Percentiles rank a stretch among this genome's conserved stretches.
phyloP scores from a whole-genome alignment of 768 basidiomycete species.

The Arthromyces matolae region DNA sequence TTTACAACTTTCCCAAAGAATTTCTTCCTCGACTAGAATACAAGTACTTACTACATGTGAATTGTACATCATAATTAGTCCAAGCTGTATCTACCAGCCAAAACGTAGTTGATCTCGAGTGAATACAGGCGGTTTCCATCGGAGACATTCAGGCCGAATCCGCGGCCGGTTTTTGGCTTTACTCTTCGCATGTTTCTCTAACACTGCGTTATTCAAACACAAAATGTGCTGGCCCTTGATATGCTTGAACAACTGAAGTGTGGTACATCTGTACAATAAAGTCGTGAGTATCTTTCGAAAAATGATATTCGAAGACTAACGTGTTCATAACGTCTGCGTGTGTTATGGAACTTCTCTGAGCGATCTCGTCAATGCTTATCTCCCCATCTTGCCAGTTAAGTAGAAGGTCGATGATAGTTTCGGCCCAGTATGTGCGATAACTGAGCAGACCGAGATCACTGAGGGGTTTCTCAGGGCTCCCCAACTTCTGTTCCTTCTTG shows the following conservation, averaged over 20 bases:
- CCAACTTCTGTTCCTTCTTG: slow-evolving; percentile 93
- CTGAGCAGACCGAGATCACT: slow-evolving; percentile 89
- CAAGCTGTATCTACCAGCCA: slow-evolving; percentile 40
- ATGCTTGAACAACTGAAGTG: slow-evolving; percentile 91
- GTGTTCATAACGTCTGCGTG: slow-evolving; percentile 98
- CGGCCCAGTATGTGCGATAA: slow-evolving; percentile 97
- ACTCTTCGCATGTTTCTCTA: slow-evolving; percentile 87
- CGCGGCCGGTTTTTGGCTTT: slow-evolving; percentile 72
- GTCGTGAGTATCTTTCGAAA: neutral
- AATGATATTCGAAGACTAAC: slow-evolving; percentile 48
- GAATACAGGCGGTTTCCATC: slow-evolving; percentile 96
- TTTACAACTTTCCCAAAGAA: neutral
- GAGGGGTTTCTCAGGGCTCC: slow-evolving; percentile 96
- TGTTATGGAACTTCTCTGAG: slow-evolving; percentile 91
- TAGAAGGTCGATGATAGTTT: slow-evolving; percentile 90
- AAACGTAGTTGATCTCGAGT: slow-evolving; percentile 87
- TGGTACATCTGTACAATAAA: slow-evolving; percentile 71
- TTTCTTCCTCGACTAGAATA: slow-evolving; percentile 9
- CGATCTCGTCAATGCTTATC: slow-evolving; percentile 94
- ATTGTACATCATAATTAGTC: slow-evolving; percentile 14
- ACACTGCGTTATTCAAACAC: slow-evolving; percentile 83
- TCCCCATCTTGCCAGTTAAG: slow-evolving; percentile 71
- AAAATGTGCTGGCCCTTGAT: slow-evolving; percentile 95
- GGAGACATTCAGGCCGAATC: slow-evolving; percentile 75
- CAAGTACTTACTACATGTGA: slow-evolving; percentile 9